Percentiles rank a stretch among this genome's conserved stretches.
These are phyloP conservation scores for Citrus glauca DNA, from an alignment of 345 rosid species.

Conservation along the genomic window DNA sequence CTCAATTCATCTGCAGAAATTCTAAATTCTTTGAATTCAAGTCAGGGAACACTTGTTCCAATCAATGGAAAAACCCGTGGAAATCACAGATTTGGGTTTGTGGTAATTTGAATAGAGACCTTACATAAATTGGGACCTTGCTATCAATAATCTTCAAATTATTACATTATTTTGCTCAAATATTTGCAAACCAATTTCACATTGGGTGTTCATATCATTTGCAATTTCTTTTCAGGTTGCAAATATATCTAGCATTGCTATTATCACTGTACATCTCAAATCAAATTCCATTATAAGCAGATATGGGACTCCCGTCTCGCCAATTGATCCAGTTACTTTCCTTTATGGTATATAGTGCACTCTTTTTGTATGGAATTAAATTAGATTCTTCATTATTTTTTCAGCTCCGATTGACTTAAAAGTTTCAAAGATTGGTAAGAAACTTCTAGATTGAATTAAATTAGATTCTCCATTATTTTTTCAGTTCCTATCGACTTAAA, in stretches of 20 bases:
- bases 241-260: constrained; percentile 46
- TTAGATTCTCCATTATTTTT: not conserved
- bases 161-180: not conserved
- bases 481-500: not conserved
- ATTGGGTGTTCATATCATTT: constrained; percentile 1
- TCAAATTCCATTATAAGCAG: constrained; percentile 59
- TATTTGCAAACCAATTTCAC: not conserved
- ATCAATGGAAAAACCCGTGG: constrained; percentile 46
- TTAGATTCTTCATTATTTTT: not conserved
- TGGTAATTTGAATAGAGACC: constrained; percentile 35
- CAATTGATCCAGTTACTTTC: constrained; percentile 70
- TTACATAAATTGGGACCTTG: not conserved
- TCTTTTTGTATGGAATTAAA: not conserved
- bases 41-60: constrained; percentile 60
- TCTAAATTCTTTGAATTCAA: constrained; percentile 44
- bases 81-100: constrained; percentile 75
- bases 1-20: constrained; percentile 66
- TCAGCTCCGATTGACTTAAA: not conserved
- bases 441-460: not conserved
- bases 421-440: not conserved
- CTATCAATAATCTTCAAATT: not conserved
- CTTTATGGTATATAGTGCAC: constrained; percentile 55
- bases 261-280: constrained; percentile 51
- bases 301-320: constrained; percentile 69
- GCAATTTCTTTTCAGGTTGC: constrained; percentile 47